phyloP scores from a whole-genome alignment of 768 basidiomycete genomes.

The Stropharia rugosoannulata region DNA sequence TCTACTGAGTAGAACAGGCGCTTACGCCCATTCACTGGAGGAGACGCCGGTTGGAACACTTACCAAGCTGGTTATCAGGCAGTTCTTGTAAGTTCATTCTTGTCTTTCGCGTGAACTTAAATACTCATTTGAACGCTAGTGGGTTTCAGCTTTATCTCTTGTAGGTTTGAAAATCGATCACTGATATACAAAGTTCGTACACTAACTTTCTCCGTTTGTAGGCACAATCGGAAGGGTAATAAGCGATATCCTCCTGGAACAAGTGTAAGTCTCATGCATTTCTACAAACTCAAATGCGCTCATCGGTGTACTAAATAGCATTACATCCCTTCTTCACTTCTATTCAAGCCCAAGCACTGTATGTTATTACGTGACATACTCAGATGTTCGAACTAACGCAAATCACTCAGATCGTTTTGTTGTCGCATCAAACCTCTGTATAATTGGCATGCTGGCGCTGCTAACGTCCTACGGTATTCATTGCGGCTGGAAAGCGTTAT shows the following conservation, averaged over 20 bases:
- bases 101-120: too few relatives aligned
- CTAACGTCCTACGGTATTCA: conserved; percentile 28
- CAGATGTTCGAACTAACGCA: neutral
- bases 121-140: conserved; percentile 21
- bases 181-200: neutral
- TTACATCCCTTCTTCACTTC: conserved; percentile 38
- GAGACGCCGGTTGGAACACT: conserved; percentile 52
- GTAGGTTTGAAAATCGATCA: conserved; percentile 23
- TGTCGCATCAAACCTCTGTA: conserved; percentile 41
- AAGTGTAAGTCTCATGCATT: conserved; percentile 31
- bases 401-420: conserved; percentile 29
- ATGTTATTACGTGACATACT: conserved; percentile 7
- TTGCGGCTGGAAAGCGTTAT: conserved; percentile 31
- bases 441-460: conserved; percentile 35
- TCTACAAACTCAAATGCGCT: conserved; percentile 30
- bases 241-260: conserved; percentile 42
- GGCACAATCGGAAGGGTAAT: conserved; percentile 47
- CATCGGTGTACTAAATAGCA: conserved; percentile 27
- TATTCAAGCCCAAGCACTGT: conserved; percentile 49
- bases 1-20: conserved; percentile 17
- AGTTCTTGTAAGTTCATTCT: conserved; percentile 40
- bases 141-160: conserved; percentile 47
- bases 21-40: conserved; percentile 47
- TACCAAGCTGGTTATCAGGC: conserved; percentile 45
- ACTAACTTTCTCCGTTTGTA: conserved; percentile 5